Conservation (phyloP, 495 filamentous ascomycete species). For the Aspergillus panamensis region DNA sequence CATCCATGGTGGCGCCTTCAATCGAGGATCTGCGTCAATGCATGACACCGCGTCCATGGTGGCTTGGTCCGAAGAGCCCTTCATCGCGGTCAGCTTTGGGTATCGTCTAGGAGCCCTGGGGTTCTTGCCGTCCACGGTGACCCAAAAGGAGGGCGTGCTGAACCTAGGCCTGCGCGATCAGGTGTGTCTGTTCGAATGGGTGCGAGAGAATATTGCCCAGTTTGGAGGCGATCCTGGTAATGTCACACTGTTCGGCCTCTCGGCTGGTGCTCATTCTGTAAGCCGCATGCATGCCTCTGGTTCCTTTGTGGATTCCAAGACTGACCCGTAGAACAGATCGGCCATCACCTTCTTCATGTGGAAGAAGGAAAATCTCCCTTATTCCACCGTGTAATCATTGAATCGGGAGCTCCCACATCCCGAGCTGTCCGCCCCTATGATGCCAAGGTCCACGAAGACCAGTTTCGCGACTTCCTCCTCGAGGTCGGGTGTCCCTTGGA, state of each 20-base stretch:
- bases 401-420: slow-evolving; percentile 61
- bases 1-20: slow-evolving; percentile 39
- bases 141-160: slow-evolving; percentile 51
- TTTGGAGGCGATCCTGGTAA: slow-evolving; percentile 62
- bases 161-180: slow-evolving; percentile 67
- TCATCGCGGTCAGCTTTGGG: slow-evolving; percentile 60
- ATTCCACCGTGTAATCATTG: slow-evolving; percentile 61
- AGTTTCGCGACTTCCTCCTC: slow-evolving; percentile 56
- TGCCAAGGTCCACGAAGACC: slow-evolving; percentile 54
- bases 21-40: slow-evolving; percentile 32
- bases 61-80: slow-evolving; percentile 51
- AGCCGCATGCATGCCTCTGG: slow-evolving; percentile 3
- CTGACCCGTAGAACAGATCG: slow-evolving; percentile 42
- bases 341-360: slow-evolving; percentile 60
- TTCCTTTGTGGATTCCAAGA: not conserved
- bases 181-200: slow-evolving; percentile 55
- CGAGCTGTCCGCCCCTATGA: slow-evolving; percentile 54
- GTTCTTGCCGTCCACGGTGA: slow-evolving; percentile 53
- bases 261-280: slow-evolving; percentile 61
- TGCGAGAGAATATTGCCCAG: slow-evolving; percentile 52
- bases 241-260: slow-evolving; percentile 60
- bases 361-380: slow-evolving; percentile 29
- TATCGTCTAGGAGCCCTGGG: slow-evolving; percentile 59
- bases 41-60: slow-evolving; percentile 49
- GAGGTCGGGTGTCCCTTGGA: slow-evolving; percentile 36